A percentile compares a stretch with the other conserved stretches of the same genome.
Evolutionary conservation across 2,329 filamentous ascomycete genomes (phyloP).

Genomic region (Trichoderma sp.): DNA sequence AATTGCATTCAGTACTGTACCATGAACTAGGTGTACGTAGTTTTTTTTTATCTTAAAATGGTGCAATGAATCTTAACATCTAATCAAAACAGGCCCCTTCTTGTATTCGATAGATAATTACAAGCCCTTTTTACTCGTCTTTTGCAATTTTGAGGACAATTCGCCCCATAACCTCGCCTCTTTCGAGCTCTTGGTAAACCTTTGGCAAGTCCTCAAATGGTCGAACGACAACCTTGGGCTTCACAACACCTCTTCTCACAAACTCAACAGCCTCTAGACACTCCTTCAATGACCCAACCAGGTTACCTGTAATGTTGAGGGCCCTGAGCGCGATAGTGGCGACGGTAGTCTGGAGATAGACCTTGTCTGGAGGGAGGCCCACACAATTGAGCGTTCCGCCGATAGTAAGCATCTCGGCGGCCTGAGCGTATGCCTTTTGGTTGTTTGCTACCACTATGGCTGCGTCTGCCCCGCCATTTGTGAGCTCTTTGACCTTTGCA

Average conservation of each 20-base stretch:
- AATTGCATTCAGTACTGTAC: background rate
- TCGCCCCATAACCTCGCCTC: slow-evolving; percentile 27
- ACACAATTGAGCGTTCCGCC: slow-evolving; percentile 31
- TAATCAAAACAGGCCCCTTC: background rate
- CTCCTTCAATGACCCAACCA: slow-evolving; percentile 32
- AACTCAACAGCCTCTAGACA: slow-evolving; percentile 31
- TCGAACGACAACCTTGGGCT: slow-evolving; percentile 28
- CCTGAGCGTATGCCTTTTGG: slow-evolving; percentile 28
- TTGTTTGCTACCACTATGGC: slow-evolving; percentile 31
- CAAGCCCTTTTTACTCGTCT: slow-evolving; percentile 20
- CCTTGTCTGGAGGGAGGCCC: slow-evolving; percentile 30
- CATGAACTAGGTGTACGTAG: background rate
- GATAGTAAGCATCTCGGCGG: slow-evolving; percentile 31
- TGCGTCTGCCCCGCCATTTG: slow-evolving; percentile 29
- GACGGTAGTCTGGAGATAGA: slow-evolving; percentile 30
- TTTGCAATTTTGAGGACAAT: slow-evolving; percentile 32
- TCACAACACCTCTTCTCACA: slow-evolving; percentile 30
- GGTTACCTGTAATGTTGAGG: slow-evolving; percentile 30
- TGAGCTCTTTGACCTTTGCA: slow-evolving; percentile 21
- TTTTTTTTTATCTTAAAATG: background rate
- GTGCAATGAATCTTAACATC: background rate
- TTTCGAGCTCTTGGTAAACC: slow-evolving; percentile 30
- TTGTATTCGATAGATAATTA: no score
- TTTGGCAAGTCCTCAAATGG: slow-evolving; percentile 29
- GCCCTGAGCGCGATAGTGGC: slow-evolving; percentile 31